Evolutionary conservation across 192 early-diverging fungal genomes (phyloP), one percentile per base, ranked within the genome.

Genomic region (Pilaira anomala): DNA sequence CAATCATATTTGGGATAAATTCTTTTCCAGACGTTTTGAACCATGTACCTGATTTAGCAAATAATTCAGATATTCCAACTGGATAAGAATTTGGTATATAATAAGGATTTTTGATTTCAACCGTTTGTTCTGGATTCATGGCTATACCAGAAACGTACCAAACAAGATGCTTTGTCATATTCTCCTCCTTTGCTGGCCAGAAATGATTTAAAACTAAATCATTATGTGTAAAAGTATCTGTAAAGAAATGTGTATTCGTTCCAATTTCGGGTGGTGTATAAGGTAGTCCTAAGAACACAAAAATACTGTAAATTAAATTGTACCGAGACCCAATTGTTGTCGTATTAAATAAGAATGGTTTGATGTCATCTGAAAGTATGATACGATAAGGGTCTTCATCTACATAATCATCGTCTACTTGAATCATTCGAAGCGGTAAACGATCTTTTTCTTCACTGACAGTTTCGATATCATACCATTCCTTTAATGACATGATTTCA

Each of bases 351-450:
- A 85, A 63, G 7, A 78, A 78, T 0, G 70, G 65, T 5, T 59
- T 70, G 9, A 82, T 71, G 54, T 85, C 83, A 25, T 85, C 79
- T 55, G 82, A 85, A 25, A 85, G 63, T 11, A 77, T 63, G 8
- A 82, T 67, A 19, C 69, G 72, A 48, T 75, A 85, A 0, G 83
- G 80, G 60, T 85, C 83, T 14, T 85, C 71, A 28, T 71, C 67
- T 14, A 79, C 48, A 3, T 58, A n/a, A 3, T 76, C 41, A 12
- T 61, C 12, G 18, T 41, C 21, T 33, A 28, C 46, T 61, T 36
- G 36, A 28, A 2, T 55, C 30, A 54, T 45, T 26, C 53, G 13
- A 12, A 64, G 44, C 14, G 70, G 60, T 14, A 61, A 28, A 8
- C 70, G 59, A n/a, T 62, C 59, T 2, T 30, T 61, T 22, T 62